phyloP scores from a whole-genome alignment of 441 rosid species.

The Jatropha podagrica region DNA sequence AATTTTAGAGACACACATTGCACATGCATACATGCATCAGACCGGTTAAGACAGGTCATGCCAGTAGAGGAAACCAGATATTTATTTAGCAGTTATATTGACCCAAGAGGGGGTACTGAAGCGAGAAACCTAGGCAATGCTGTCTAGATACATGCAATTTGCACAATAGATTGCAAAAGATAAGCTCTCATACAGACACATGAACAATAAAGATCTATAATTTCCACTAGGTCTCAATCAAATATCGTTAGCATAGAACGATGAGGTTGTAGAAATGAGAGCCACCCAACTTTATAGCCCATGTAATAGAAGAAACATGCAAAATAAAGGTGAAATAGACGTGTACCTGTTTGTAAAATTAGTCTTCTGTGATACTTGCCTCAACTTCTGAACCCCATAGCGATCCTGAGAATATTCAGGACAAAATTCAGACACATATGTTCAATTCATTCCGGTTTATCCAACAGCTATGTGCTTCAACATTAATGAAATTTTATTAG shows the following conservation, averaged over 20 bases:
- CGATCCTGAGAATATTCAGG: conserved; percentile 64
- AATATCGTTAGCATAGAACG: not conserved
- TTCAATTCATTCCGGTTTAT: not conserved
- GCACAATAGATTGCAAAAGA: no score
- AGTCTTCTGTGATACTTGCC: conserved; percentile 66
- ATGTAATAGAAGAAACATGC: no score
- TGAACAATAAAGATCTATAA: not conserved
- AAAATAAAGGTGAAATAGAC: not conserved
- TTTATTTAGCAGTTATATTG: not conserved
- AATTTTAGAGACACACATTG: not conserved
- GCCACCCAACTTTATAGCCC: not conserved
- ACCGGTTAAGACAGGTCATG: not conserved
- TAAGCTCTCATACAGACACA: not conserved
- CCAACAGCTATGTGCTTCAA: not conserved
- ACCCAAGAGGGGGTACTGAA: no score
- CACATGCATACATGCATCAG: not conserved
- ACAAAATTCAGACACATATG: conserved; percentile 21
- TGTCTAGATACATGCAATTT: no score
- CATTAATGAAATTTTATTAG: not conserved
- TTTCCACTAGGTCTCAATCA: not conserved
- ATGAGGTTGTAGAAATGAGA: not conserved
- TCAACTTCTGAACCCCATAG: conserved; percentile 75
- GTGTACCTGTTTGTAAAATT: conserved; percentile 80
- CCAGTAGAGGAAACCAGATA: not conserved
- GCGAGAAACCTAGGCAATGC: no score